Evolutionary conservation across 2,329 filamentous ascomycete species (phyloP), one percentile per base, ranked within the genome.

Genomic region (Xylariomycetidae sp.): DNA sequence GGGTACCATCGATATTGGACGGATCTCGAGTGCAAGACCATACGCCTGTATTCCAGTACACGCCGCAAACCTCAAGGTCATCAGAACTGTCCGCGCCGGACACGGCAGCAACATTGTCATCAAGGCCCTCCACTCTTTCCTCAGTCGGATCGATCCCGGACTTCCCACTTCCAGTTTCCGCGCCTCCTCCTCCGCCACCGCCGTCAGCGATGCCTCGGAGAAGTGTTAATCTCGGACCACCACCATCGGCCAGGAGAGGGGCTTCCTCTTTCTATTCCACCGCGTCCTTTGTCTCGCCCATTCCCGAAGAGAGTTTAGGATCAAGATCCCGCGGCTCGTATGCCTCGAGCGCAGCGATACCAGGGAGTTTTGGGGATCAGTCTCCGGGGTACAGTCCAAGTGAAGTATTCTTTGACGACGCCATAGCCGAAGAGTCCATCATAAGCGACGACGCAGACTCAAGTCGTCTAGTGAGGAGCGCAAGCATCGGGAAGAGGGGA

Each of bases 331-430:
- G 77, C 51, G 68, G 69, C 17, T 87, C 84, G 0, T 82, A 77
- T 49, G 83, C 77, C 15, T 88, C 85, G 3, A 88, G 82, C 46
- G 74, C 78, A 22, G 82, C 76, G 1, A 85, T 88, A 54, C 83
- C 84, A 1, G 74, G 78, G 14, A 78, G 68, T 45, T 88, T 82
- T 75, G 75, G 68, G 4, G 72, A 67, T 4, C 54, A 60, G 10
- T 72, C 71, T 1, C 65, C 66, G 3, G 55, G 56, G 10, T 53
- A 53, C 19, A 74, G 67, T 54, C 58, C 69, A 33, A 48, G 64
- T 47, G 70, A 70, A n/a, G 62, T 62, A 10, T 67, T 68, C 42
- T 71, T 70, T 40, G 70, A 73, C 30, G 70, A 74, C 20, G 56
- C 60, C 3, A 64, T 69, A 27, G 61, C 61, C 4, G 71, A 75